Evolutionary conservation across 495 filamentous ascomycete genomes (phyloP).

Genomic region (Niebla homalea): DNA sequence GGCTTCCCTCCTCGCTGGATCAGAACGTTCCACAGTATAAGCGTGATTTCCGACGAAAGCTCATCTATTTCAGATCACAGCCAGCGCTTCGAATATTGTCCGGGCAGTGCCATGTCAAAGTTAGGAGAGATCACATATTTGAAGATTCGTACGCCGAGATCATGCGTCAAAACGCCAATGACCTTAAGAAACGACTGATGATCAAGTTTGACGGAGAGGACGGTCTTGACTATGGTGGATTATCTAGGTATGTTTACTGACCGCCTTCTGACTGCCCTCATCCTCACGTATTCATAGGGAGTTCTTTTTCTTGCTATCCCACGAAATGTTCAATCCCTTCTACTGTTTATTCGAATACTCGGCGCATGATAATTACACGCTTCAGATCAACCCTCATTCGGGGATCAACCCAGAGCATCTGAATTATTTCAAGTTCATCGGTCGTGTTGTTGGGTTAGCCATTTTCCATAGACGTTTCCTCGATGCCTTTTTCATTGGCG

Average conservation of each 20-base stretch:
- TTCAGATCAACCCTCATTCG: constrained; percentile 99
- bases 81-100: constrained; percentile 89
- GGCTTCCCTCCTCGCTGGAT: constrained; percentile 87
- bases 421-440: constrained; percentile 99
- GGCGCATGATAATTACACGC: constrained; percentile 98
- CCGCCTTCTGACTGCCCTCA: neutral
- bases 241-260: constrained; percentile 51
- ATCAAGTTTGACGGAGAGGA: constrained; percentile 99
- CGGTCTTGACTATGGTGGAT: constrained; percentile 92
- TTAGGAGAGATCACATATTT: constrained; percentile 90
- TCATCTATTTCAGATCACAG: constrained; percentile 98
- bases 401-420: constrained; percentile 99
- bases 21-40: constrained; percentile 99
- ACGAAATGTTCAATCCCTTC: constrained; percentile 99
- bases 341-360: constrained; percentile 99
- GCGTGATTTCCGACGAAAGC: constrained; percentile 91
- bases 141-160: constrained; percentile 98
- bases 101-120: constrained; percentile 96
- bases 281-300: constrained; percentile 48
- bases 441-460: constrained; percentile 88
- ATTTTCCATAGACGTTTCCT: constrained; percentile 98
- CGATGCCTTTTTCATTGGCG: constrained; percentile 98
- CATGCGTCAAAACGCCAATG: constrained; percentile 88
- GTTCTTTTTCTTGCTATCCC: constrained; percentile 99
- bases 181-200: constrained; percentile 96